phyloP scores from a whole-genome alignment of 192 early-diverging fungal genomes.

The Gorgonomyces haynaldii region DNA sequence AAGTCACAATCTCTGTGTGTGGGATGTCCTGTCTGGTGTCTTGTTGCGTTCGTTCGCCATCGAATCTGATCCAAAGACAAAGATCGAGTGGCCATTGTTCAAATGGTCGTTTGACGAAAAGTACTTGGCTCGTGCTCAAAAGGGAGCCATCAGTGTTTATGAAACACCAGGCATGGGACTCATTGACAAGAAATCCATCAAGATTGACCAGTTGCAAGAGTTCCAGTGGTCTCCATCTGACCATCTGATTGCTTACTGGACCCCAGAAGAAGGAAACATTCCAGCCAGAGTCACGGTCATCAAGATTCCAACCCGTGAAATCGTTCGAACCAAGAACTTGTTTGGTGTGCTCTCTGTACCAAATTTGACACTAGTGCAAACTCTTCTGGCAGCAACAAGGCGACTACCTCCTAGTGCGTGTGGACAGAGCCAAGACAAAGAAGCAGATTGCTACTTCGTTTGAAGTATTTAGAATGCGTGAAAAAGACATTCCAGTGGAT shows the following conservation, averaged over 20 bases:
- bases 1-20: conserved; percentile 37
- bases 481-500: conserved; percentile 94
- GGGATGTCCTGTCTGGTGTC: conserved; percentile 81
- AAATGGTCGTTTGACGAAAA: conserved; percentile 92
- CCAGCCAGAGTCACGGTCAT: conserved; percentile 93
- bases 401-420: conserved; percentile 83
- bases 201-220: conserved; percentile 44
- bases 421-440: conserved; percentile 89
- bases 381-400: conserved; percentile 87
- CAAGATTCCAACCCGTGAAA: conserved; percentile 67
- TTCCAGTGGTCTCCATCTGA: conserved; percentile 49
- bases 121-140: conserved; percentile 79
- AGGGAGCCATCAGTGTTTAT: conserved; percentile 67
- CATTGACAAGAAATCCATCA: conserved; percentile 86
- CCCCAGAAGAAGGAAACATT: conserved; percentile 85
- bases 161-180: conserved; percentile 90
- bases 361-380: conserved; percentile 39
- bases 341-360: conserved; percentile 73
- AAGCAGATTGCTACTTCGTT: conserved; percentile 78
- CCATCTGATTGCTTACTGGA: conserved; percentile 85
- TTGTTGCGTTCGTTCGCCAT: conserved; percentile 81
- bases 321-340: conserved; percentile 94
- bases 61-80: conserved; percentile 23
- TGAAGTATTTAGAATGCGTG: conserved; percentile 86
- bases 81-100: conserved; percentile 81